phyloP scores from a whole-genome alignment of 164 flowering plant species.

The Cinnamomum micranthum region DNA sequence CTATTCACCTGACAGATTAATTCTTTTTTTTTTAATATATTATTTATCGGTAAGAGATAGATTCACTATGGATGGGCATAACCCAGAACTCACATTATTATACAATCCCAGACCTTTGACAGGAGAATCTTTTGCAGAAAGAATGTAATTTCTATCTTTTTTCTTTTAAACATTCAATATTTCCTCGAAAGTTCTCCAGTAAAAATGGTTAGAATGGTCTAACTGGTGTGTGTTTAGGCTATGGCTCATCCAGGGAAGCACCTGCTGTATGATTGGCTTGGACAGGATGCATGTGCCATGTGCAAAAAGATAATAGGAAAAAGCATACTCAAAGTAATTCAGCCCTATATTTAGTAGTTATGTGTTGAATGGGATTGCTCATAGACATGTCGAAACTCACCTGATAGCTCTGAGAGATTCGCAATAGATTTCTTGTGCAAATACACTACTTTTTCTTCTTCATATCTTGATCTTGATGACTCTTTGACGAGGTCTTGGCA shows the following conservation, averaged over 20 bases:
- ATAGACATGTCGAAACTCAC: conserved; percentile 27
- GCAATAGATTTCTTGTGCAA: conserved; percentile 50
- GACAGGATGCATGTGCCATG: neutral
- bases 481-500: conserved; percentile 53
- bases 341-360: too few relatives aligned
- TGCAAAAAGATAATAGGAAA: neutral
- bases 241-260: neutral
- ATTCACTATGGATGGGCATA: neutral
- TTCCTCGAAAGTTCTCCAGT: neutral
- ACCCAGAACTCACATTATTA: neutral
- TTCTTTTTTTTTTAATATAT: too few relatives aligned
- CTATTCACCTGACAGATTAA: too few relatives aligned
- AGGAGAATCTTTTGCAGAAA: too few relatives aligned
- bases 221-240: neutral
- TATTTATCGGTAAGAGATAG: neutral
- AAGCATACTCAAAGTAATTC: too few relatives aligned
- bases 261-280: neutral
- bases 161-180: too few relatives aligned
- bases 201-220: neutral
- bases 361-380: neutral
- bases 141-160: neutral
- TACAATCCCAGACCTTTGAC: neutral
- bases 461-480: conserved; percentile 27
- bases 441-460: conserved; percentile 35
- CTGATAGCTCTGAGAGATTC: conserved; percentile 54